Conservation (phyloP, 176 grass and related monocot genomes). For the Stipa capillata region DNA sequence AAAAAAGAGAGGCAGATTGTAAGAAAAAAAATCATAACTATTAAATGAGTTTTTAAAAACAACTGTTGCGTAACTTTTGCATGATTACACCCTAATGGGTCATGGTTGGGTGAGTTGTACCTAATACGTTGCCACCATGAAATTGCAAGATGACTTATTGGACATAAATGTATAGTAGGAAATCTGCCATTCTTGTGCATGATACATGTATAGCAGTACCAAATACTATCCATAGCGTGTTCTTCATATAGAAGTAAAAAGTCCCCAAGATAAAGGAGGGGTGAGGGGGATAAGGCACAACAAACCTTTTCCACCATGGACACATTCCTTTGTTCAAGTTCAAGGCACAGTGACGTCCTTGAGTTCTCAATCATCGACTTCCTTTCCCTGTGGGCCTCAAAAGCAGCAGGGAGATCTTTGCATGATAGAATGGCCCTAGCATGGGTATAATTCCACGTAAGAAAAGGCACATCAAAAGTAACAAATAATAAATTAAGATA, state of each 20-base stretch:
- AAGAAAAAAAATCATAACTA: neutral
- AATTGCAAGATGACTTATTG: neutral
- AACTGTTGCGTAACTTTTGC: neutral
- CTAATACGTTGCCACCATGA: neutral
- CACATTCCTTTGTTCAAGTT: conserved; percentile 21
- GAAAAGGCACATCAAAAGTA: neutral
- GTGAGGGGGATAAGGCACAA: neutral
- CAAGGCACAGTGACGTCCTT: conserved; percentile 18
- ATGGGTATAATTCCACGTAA: neutral
- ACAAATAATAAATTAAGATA: neutral
- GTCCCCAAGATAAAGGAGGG: too few relatives aligned
- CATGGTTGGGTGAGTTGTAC: too few relatives aligned
- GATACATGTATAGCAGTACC: neutral
- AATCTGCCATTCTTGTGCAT: neutral
- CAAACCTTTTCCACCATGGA: conserved; percentile 11
- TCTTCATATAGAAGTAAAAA: too few relatives aligned
- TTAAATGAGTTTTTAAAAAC: neutral
- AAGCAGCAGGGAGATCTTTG: conserved; percentile 30
- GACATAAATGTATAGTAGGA: neutral
- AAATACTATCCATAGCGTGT: too few relatives aligned
- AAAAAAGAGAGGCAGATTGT: neutral
- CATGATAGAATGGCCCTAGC: conserved; percentile 28
- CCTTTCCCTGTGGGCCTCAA: neutral
- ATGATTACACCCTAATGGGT: too few relatives aligned
- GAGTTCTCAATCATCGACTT: conserved; percentile 1